Evolutionary conservation across 1,139 yeast species (phyloP).

Genomic region (Candida sanyaensis): DNA sequence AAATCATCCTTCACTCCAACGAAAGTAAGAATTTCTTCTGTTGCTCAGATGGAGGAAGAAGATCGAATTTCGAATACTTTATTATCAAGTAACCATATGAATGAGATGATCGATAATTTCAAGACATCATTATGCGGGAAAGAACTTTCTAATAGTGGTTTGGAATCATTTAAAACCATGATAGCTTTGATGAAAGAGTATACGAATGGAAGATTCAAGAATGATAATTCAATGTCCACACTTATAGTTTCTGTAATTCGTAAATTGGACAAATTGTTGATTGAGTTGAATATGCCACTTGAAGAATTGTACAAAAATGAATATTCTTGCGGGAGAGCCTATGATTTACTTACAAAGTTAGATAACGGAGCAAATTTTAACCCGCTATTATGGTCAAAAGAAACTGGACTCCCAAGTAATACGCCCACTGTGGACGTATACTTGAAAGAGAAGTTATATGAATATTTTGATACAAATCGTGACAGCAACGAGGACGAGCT

Average conservation of each 20-base stretch:
- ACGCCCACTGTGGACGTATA: constrained; percentile 39
- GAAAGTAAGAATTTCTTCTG: constrained; percentile 50
- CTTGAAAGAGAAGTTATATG: constrained; percentile 43
- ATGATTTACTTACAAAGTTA: constrained; percentile 37
- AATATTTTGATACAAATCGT: constrained; percentile 24
- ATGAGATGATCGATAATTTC: constrained; percentile 23
- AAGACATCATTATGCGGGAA: constrained; percentile 17
- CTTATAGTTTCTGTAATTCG: constrained; percentile 37
- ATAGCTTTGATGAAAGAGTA: constrained; percentile 50
- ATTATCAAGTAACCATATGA: constrained; percentile 26
- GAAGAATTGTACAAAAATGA: constrained; percentile 31
- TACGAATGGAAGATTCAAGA: constrained; percentile 47
- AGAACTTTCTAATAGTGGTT: constrained; percentile 19
- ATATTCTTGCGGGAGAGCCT: constrained; percentile 50
- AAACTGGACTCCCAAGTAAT: constrained; percentile 41
- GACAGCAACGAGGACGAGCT: neutral
- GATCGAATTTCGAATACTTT: constrained; percentile 30
- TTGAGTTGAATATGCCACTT: constrained; percentile 10
- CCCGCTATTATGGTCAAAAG: constrained; percentile 51
- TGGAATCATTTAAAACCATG: constrained; percentile 22
- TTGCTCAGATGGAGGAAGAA: constrained; percentile 30
- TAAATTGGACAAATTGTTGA: constrained; percentile 29
- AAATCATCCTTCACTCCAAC: constrained; percentile 40
- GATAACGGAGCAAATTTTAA: constrained; percentile 29
- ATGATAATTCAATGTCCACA: constrained; percentile 40